Evolutionary conservation across 495 filamentous ascomycete species (phyloP), one percentile per base, ranked within the genome.

Genomic region (Aspergillus olivimuriae): DNA sequence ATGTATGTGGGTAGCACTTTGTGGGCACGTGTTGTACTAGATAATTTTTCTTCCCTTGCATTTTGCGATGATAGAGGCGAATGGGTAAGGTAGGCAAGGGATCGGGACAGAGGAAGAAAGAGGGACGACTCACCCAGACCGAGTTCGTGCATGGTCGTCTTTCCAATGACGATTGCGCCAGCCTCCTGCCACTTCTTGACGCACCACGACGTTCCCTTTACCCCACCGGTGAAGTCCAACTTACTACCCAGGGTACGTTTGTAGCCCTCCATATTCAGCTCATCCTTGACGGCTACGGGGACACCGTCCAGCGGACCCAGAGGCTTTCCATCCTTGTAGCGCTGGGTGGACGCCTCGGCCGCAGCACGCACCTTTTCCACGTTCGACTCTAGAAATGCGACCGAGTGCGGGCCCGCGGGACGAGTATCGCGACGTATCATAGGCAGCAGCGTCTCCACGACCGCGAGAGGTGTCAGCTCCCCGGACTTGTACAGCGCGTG

Each of bases 61-160:
- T n/a, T n/a, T n/a, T n/a, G n/a, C n/a, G n/a, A n/a, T n/a, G n/a
- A n/a, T n/a, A n/a, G n/a, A n/a, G n/a, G n/a, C n/a, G n/a, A n/a
- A 11, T 21, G 16, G 41, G 24, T 14, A 18, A 28, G 14, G 10
- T 21, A 36, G 4, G 17, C 12, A 16, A 8, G 5, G 62, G 10
- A 23, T 9, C 8, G 14, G n/a, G n/a, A n/a, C n/a, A n/a, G 18
- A 19, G 6, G 17, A 12, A 22, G 18, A n/a, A 20, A n/a, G n/a
- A n/a, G n/a, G n/a, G n/a, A n/a, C n/a, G n/a, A 20, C 69, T 53
- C 55, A 80, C 79, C 80, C 22, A 85, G 65, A 3, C 91, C 91
- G 5, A 94, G 60, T 65, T 97, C 90, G 62, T 96, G 89, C 91
- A 96, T 95, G 31, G 80, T 90, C 20, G 81, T 75, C 65, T 94